Evolutionary conservation across 352 stramenopile species (phyloP).

Genomic region (Phytophthora cactorum): DNA sequence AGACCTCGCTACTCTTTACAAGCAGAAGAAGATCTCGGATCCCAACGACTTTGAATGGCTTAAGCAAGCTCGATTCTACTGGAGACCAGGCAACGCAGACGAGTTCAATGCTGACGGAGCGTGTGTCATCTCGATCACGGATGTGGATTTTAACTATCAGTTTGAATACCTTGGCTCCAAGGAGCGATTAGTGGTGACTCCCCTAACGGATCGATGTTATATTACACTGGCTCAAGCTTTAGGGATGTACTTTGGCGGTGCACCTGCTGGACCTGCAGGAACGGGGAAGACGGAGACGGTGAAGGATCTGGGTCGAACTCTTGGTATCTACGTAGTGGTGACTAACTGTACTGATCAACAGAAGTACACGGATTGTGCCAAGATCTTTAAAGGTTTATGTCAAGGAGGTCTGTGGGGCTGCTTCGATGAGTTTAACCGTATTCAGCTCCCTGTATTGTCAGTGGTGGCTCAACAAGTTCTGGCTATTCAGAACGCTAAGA

Average conservation of each 20-base stretch:
- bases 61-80: slow-evolving; percentile 99
- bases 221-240: slow-evolving; percentile 98
- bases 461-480: slow-evolving; percentile 98
- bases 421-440: slow-evolving; percentile 99
- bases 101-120: slow-evolving; percentile 95
- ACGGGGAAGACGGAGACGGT: slow-evolving; percentile 98
- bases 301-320: slow-evolving; percentile 95
- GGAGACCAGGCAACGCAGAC: slow-evolving; percentile 93
- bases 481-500: slow-evolving; percentile 98
- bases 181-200: slow-evolving; percentile 97
- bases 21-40: slow-evolving; percentile 96
- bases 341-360: slow-evolving; percentile 98
- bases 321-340: slow-evolving; percentile 97
- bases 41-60: slow-evolving; percentile 99
- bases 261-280: slow-evolving; percentile 94
- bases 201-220: slow-evolving; percentile 97
- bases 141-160: slow-evolving; percentile 99
- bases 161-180: slow-evolving; percentile 98
- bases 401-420: slow-evolving; percentile 97
- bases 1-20: slow-evolving; percentile 93
- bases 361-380: slow-evolving; percentile 97
- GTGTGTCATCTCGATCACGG: slow-evolving; percentile 97
- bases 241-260: slow-evolving; percentile 98
- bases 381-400: slow-evolving; percentile 98
- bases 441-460: slow-evolving; percentile 95